phyloP scores from a whole-genome alignment of 2,329 filamentous ascomycete genomes.

The Sporothrix globosa region DNA sequence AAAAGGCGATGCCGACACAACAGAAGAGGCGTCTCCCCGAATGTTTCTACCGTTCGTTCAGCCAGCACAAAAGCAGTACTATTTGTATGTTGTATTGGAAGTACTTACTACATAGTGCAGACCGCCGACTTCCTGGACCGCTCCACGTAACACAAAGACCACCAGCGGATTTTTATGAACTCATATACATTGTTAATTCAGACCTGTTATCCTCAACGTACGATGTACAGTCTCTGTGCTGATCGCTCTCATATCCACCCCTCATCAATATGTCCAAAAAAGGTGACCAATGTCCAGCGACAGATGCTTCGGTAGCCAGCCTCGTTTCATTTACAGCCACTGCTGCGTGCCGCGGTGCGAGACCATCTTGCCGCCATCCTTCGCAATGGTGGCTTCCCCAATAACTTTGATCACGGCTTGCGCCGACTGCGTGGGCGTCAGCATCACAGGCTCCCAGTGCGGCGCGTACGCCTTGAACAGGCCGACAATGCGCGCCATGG shows the following conservation, averaged over 20 bases:
- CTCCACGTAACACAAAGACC: too few species aligned
- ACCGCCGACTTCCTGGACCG: too few species aligned
- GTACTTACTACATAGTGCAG: too few species aligned
- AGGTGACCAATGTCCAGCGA: neutral
- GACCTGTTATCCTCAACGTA: neutral
- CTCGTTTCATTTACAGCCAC: constrained; percentile 49
- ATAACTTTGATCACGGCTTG: constrained; percentile 44
- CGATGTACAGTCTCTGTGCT: neutral
- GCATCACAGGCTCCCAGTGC: constrained; percentile 44
- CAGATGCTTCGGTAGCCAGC: neutral
- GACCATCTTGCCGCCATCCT: constrained; percentile 55
- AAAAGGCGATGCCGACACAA: neutral
- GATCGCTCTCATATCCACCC: neutral
- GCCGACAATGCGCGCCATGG: constrained; percentile 37
- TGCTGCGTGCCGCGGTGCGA: constrained; percentile 58
- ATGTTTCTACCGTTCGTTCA: neutral
- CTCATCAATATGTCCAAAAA: neutral
- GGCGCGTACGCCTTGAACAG: constrained; percentile 48
- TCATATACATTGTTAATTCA: neutral
- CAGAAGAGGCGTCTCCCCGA: neutral
- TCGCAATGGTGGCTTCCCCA: constrained; percentile 48
- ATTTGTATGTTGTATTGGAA: neutral
- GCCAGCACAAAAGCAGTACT: neutral
- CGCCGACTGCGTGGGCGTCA: constrained; percentile 45
- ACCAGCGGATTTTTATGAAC: too few species aligned